Evolutionary conservation across 129 eudicot genomes (phyloP), one percentile per base, ranked within the genome.

Genomic region (Saposhnikovia divaricata): DNA sequence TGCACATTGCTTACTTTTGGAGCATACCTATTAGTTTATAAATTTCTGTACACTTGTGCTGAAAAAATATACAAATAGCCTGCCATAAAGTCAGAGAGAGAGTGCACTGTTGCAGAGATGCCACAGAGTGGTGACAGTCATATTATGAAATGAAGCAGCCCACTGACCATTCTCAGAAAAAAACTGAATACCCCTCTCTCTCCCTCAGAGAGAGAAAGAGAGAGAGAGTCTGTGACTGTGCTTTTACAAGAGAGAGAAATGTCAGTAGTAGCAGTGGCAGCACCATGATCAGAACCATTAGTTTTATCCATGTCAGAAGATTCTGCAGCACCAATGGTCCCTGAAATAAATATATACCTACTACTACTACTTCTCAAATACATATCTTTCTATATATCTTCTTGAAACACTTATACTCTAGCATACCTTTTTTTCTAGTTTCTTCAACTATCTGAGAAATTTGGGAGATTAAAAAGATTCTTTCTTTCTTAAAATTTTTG

Each of bases 11-110:
- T 45, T 74, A 23, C 61, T 46, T 83, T 38, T 69, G 74, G 75
- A 53, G 74, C 75, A 73, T 40, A 42, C 66, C 76, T 80, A 74
- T 77, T 82, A 76, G 77, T 86, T 89, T 88, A 88, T 90, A 86
- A 91, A 85, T 87, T 90, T 92, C 93, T 88, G 91, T 87, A 90
- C 84, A 81, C 19, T 66, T 85, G 94, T 87, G 34, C 93, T 90
- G 93, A 85, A 71, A 89, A 91, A 82, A 90, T 82, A 83, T 57
- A 3, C 0, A 66, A 27, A 66, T 66, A 89, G 45, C 77, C 90
- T 88, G 93, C 89, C 94, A 89, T 88, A 87, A 89, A 87, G 90
- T 85, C 83, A 84, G 93, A 68, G 69, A 87, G 88, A 80, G 75
- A 59, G 68, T 23, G 68, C 90, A 78, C 80, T 73, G 84, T 76